Conservation (phyloP, 768 basidiomycete genomes). For the Mycena pura region DNA sequence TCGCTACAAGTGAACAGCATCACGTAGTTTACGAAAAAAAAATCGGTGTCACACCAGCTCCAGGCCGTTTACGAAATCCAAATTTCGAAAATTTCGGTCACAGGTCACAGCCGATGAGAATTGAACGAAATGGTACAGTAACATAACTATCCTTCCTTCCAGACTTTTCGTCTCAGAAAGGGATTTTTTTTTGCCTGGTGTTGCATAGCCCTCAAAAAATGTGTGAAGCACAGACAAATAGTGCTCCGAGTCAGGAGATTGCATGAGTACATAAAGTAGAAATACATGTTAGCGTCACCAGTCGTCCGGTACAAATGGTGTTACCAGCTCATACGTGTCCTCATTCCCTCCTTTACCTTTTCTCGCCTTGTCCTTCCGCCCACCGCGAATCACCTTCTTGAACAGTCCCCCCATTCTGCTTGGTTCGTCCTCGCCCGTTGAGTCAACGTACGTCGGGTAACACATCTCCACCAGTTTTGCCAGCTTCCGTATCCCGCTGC, state of each 20-base stretch:
- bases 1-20: too few relatives aligned
- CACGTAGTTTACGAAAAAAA: too few relatives aligned
- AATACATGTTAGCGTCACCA: slow-evolving; percentile 50
- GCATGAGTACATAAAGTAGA: not conserved
- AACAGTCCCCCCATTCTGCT: slow-evolving; percentile 60
- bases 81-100: too few relatives aligned
- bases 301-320: slow-evolving; percentile 81
- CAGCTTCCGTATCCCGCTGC: slow-evolving; percentile 67
- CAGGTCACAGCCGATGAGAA: too few relatives aligned
- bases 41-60: too few relatives aligned
- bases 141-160: too few relatives aligned
- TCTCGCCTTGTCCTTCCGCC: slow-evolving; percentile 43
- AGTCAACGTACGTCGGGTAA: slow-evolving; percentile 54
- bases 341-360: slow-evolving; percentile 65
- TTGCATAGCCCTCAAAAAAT: too few relatives aligned
- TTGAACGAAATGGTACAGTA: too few relatives aligned
- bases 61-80: too few relatives aligned
- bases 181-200: too few relatives aligned
- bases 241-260: slow-evolving; percentile 3
- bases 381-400: slow-evolving; percentile 64
- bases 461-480: slow-evolving; percentile 73
- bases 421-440: slow-evolving; percentile 43
- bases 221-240: not conserved
- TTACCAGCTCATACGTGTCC: slow-evolving; percentile 82
- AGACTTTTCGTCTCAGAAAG: too few relatives aligned